These are phyloP conservation scores for Diutina neorugosa DNA, from an alignment of 1,139 yeast genomes.

Conservation along the genomic window DNA sequence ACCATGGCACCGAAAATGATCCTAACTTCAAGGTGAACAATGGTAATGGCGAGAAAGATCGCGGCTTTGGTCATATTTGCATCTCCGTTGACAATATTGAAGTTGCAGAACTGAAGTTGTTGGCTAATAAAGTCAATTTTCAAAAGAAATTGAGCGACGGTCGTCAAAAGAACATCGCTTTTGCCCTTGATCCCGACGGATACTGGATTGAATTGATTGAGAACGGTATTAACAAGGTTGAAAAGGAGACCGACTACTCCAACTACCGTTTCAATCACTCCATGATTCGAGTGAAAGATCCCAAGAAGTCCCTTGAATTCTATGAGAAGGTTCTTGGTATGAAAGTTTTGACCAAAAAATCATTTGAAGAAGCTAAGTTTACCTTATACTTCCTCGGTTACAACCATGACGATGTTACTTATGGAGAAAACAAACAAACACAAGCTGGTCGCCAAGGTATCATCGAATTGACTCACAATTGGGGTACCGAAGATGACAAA, in stretches of 20 bases:
- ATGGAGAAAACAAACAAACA: conserved; percentile 11
- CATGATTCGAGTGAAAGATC: conserved; percentile 89
- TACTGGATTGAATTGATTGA: conserved; percentile 91
- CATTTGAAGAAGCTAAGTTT: conserved; percentile 60
- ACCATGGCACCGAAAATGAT: conserved; percentile 62
- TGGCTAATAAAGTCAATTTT: conserved; percentile 55
- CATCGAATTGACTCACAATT: conserved; percentile 84
- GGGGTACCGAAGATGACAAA: conserved; percentile 81
- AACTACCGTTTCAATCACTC: conserved; percentile 72
- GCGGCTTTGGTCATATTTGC: conserved; percentile 94
- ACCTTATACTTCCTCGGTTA: conserved; percentile 79
- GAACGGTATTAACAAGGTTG: conserved; percentile 34
- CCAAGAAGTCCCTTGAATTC: conserved; percentile 59
- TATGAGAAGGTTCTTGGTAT: conserved; percentile 73
- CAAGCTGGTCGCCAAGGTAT: conserved; percentile 49
- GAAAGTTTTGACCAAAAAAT: conserved; percentile 47
- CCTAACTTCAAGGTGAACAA: conserved; percentile 48
- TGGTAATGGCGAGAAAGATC: conserved; percentile 73
- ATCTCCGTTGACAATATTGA: conserved; percentile 73
- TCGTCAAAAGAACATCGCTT: conserved; percentile 85
- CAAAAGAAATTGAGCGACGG: conserved; percentile 82
- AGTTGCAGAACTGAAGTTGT: conserved; percentile 44
- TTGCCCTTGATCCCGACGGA: conserved; percentile 89
- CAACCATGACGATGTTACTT: conserved; percentile 26
- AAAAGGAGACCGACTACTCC: conserved; percentile 21